These are phyloP conservation scores for Austroboletus rostrupii DNA, from an alignment of 1,284 basidiomycete genomes.

Conservation along the genomic window DNA sequence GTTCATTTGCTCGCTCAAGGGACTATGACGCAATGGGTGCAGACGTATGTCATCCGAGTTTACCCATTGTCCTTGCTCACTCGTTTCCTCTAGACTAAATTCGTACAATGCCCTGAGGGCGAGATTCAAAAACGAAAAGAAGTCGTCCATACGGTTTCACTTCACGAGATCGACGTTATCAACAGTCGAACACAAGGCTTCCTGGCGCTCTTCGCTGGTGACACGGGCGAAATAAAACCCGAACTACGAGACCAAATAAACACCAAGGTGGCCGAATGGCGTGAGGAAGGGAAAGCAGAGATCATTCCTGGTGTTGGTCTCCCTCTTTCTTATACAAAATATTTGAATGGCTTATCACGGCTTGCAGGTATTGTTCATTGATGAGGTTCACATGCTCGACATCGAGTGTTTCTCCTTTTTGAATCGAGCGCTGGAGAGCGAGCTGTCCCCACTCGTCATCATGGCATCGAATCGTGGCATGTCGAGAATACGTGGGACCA, in stretches of 20 bases:
- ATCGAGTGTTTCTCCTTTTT: slow-evolving; percentile 99
- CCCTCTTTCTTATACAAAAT: background rate
- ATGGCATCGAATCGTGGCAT: slow-evolving; percentile 98
- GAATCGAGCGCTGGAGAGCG: slow-evolving; percentile 92
- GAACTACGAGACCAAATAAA: slow-evolving; percentile 97
- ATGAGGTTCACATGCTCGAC: slow-evolving; percentile 99
- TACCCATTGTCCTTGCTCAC: background rate
- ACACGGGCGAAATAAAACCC: slow-evolving; percentile 98
- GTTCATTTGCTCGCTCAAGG: slow-evolving; percentile 92
- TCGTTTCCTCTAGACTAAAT: slow-evolving; percentile 70
- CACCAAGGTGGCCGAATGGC: slow-evolving; percentile 94
- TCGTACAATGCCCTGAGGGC: slow-evolving; percentile 96
- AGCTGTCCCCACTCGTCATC: slow-evolving; percentile 91
- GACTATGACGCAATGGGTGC: slow-evolving; percentile 99
- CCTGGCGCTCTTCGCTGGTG: slow-evolving; percentile 76
- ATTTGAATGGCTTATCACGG: background rate
- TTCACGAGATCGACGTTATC: slow-evolving; percentile 99
- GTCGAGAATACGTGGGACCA: slow-evolving; percentile 92
- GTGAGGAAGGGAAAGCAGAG: slow-evolving; percentile 98
- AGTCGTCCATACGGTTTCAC: slow-evolving; percentile 93
- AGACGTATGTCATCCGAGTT: slow-evolving; percentile 61
- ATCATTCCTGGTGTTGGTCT: slow-evolving; percentile 91
- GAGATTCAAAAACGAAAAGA: slow-evolving; percentile 97
- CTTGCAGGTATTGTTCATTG: slow-evolving; percentile 80
- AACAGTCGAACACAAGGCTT: slow-evolving; percentile 96